phyloP scores from a whole-genome alignment of 2,329 filamentous ascomycete species.

The Penicillium oxalicum region DNA sequence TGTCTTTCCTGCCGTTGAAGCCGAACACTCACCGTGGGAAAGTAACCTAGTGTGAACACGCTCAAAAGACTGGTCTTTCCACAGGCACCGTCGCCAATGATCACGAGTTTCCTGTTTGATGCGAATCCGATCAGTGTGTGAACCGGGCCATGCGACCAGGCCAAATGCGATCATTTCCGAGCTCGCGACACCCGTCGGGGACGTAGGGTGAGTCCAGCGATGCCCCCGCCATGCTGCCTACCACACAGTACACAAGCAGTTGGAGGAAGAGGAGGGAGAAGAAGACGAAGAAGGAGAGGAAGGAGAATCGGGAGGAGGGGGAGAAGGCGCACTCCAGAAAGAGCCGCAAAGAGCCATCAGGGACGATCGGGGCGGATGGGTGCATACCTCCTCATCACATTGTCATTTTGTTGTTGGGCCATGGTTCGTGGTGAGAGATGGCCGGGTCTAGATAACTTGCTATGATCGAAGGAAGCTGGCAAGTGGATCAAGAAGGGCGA shows the following conservation, averaged over 20 bases:
- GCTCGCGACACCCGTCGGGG: no score
- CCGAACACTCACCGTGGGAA: constrained; percentile 72
- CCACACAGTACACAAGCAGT: no score
- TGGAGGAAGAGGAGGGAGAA: no score
- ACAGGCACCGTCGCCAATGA: constrained; percentile 94
- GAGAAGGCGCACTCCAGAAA: neutral
- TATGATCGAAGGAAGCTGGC: constrained; percentile 1
- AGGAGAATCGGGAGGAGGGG: no score
- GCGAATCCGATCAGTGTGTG: constrained; percentile 15
- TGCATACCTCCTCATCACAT: constrained; percentile 54
- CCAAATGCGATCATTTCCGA: neutral
- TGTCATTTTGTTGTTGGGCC: constrained; percentile 37
- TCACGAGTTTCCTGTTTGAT: constrained; percentile 75
- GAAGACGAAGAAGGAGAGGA: no score
- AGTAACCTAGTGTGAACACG: constrained; percentile 96
- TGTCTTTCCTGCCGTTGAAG: neutral
- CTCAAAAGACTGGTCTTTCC: constrained; percentile 96
- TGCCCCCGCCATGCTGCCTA: no score
- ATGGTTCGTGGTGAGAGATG: constrained; percentile 20
- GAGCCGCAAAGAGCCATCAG: constrained; percentile 5
- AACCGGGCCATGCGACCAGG: neutral
- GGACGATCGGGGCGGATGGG: constrained; percentile 3
- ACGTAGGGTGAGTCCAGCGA: no score
- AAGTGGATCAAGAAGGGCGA: constrained; percentile 11
- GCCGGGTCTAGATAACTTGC: neutral